Evolutionary conservation across 2,329 filamentous ascomycete species (phyloP).

Genomic region (Talaromyces funiculosus): DNA sequence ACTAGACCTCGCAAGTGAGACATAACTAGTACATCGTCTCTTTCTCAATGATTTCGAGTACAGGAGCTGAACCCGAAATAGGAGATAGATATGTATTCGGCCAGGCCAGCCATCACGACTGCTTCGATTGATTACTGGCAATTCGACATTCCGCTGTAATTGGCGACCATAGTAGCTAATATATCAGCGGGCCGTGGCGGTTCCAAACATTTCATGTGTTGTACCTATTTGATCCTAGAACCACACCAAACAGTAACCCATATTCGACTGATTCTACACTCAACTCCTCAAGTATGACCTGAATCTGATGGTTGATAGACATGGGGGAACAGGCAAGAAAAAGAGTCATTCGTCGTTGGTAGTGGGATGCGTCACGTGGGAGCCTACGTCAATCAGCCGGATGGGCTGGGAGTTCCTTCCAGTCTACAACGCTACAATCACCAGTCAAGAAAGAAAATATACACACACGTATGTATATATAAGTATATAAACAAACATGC

Average conservation of each 20-base stretch:
- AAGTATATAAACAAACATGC: neutral
- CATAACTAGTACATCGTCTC: neutral
- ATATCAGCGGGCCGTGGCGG: neutral
- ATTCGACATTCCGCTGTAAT: neutral
- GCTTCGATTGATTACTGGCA: no score
- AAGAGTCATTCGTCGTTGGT: neutral
- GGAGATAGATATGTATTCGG: neutral
- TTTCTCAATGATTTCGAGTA: neutral
- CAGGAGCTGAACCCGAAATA: neutral
- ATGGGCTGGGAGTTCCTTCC: neutral
- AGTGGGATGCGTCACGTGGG: neutral
- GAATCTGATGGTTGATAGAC: neutral
- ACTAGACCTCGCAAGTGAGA: neutral
- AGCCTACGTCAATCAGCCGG: neutral
- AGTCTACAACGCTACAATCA: neutral
- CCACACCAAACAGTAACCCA: neutral
- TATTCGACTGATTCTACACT: neutral
- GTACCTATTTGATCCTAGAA: no score
- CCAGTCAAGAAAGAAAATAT: neutral
- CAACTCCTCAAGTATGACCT: neutral
- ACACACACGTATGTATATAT: no score
- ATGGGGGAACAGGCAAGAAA: no score
- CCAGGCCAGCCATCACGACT: no score
- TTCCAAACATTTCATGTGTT: neutral
- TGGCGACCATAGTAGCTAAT: neutral